Evolutionary conservation across 192 early-diverging fungal species (phyloP).

Genomic region (Entrophospora sp.): DNA sequence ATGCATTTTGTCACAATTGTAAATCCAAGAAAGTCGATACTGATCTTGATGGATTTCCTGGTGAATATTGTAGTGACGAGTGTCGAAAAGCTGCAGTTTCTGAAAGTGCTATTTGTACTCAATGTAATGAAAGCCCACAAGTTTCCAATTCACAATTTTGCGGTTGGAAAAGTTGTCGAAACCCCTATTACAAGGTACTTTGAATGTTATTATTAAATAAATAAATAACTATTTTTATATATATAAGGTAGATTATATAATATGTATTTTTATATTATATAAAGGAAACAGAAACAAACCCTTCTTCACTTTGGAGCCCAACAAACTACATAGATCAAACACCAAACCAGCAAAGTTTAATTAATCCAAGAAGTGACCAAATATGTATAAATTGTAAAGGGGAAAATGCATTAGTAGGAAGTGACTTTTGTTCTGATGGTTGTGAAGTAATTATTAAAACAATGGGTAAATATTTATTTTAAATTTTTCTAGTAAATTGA

Average conservation of each 20-base stretch:
- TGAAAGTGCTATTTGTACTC: neutral
- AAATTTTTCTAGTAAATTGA: neutral
- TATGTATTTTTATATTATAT: neutral
- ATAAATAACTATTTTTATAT: neutral
- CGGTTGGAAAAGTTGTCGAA: neutral
- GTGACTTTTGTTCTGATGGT: neutral
- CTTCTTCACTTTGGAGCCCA: neutral
- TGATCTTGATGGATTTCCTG: neutral
- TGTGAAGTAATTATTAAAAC: neutral
- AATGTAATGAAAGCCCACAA: constrained; percentile 1
- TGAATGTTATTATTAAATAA: neutral
- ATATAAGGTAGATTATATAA: no score
- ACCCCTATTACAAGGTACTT: neutral
- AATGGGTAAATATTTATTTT: neutral
- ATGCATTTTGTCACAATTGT: constrained; percentile 7
- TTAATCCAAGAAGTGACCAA: neutral
- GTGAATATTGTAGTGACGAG: constrained; percentile 9
- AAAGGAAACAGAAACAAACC: neutral
- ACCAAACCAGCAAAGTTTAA: neutral
- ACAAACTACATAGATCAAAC: neutral
- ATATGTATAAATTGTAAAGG: neutral
- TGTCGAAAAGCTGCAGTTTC: neutral
- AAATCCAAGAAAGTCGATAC: neutral
- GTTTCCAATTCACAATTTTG: neutral
- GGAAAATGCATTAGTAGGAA: neutral